These are phyloP conservation scores for Ustilago nuda DNA, from an alignment of 1,284 basidiomycete species.

Conservation along the genomic window DNA sequence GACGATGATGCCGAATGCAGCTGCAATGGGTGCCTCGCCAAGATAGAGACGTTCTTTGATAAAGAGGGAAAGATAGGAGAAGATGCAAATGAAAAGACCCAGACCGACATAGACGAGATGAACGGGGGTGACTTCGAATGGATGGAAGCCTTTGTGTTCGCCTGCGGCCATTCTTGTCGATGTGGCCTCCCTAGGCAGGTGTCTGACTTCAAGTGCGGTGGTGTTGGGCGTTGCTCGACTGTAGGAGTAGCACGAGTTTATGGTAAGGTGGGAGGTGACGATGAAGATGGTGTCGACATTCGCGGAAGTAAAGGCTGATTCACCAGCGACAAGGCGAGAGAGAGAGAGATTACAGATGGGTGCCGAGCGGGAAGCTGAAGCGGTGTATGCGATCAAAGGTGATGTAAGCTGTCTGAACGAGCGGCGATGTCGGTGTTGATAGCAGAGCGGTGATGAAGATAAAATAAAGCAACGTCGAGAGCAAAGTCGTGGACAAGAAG, in stretches of 20 bases:
- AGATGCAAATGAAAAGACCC: constrained; percentile 73
- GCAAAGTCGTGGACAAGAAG: background rate
- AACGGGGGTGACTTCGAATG: constrained; percentile 65
- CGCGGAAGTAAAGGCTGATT: constrained; percentile 20
- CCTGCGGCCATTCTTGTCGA: constrained; percentile 28
- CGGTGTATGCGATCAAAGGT: constrained; percentile 6
- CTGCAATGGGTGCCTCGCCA: constrained; percentile 96
- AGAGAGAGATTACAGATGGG: background rate
- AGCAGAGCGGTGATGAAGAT: background rate
- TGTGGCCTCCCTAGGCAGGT: background rate
- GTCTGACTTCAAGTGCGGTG: background rate
- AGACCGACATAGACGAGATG: constrained; percentile 67
- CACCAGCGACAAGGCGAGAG: background rate
- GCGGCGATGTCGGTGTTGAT: background rate
- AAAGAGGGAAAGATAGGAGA: constrained; percentile 93
- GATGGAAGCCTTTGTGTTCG: constrained; percentile 48
- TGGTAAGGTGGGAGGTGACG: constrained; percentile 20
- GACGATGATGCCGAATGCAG: constrained; percentile 92
- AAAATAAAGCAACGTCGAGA: background rate
- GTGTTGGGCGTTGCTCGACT: background rate
- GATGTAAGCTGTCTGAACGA: background rate
- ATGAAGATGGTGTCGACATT: constrained; percentile 36
- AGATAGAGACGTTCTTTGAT: constrained; percentile 93
- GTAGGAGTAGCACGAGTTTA: constrained; percentile 1
- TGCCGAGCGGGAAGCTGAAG: background rate